phyloP scores from a whole-genome alignment of 2,329 filamentous ascomycete species.

The Colletotrichum tamarilloi region DNA sequence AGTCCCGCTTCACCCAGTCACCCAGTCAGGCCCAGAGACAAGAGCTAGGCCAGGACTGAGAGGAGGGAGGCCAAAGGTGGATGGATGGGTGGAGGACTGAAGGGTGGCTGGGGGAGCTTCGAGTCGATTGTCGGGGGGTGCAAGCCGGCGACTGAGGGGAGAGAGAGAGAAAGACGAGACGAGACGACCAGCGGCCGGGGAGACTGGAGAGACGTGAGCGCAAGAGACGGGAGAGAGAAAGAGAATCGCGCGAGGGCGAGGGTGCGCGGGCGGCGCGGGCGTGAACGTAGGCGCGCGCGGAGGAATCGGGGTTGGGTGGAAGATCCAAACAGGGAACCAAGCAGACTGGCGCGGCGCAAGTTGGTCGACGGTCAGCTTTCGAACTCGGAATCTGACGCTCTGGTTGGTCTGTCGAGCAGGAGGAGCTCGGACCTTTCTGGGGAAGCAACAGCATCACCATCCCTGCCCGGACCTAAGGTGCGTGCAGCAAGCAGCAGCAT shows the following conservation, averaged over 20 bases:
- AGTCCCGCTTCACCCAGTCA: background rate
- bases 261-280: background rate
- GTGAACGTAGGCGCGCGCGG: conserved; percentile 10
- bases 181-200: background rate
- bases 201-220: background rate
- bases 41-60: conserved; percentile 2
- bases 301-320: conserved; percentile 15
- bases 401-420: conserved; percentile 30
- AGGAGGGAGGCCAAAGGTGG: conserved; percentile 23
- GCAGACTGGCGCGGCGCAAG: background rate
- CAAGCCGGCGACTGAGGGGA: background rate
- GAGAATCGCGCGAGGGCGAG: background rate
- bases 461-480: conserved; percentile 29
- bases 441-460: conserved; percentile 33
- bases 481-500: conserved; percentile 12
- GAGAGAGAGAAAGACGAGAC: background rate
- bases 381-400: background rate
- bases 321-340: conserved; percentile 35
- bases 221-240: background rate
- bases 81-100: background rate
- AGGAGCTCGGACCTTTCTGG: conserved; percentile 31
- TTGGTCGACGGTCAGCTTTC: background rate
- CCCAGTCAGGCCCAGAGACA: background rate
- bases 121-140: conserved; percentile 24
- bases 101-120: conserved; percentile 34